Base-by-base conservation (phyloP, 495 filamentous ascomycete genomes). In the Talaromyces proteolyticus region DNA sequence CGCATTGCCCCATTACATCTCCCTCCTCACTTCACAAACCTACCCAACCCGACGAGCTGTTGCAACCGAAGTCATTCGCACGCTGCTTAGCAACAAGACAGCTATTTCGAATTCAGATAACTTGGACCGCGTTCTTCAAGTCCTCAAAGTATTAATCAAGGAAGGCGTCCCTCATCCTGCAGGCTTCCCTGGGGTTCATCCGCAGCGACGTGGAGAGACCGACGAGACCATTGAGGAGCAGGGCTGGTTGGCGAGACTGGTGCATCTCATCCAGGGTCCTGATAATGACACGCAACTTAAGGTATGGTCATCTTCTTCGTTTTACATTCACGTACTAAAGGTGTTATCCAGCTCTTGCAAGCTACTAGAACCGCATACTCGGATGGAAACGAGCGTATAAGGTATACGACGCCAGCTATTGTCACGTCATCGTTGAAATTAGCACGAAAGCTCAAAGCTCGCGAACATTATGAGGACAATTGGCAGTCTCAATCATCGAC, bases 211-310 rank as follows among this genome's bases (percentile, higher is more conserved):
- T 60, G 75, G 63, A 42, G 86, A 94, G 55, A 96, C 94, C 1
- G 94, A 97, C 37, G 93, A 98, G 67, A 96, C 92, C 0, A 81
- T 97, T 53, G 91, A 96, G 65, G 93, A 97, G 66, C 93, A 98
- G 75, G 93, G 93, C 29, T 95, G 90, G 86, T 72, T 98, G 43
- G 93, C 94, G 38, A 77, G 94, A 59, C 79, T 98, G 49, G 81
- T 96, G 18, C 94, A 98, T 68, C 73, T 97, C 24, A 80, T 98
- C 24, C 73, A 90, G 51, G 84, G 80, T 12, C 73, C 87, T 19
- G 78, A 91, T 59, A 97, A 98, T 58, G 91, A 94, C 57, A 94
- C 87, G 0, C 93, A 98, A 61, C 88, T 94, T 68, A 89, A 91
- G 71, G 80, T 82, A 67, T 34, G 57, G 6, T 7, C 16, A n/a